A percentile compares a stretch with the other conserved stretches of the same genome.
These are phyloP conservation scores for Sarocladiaceae sp. DNA, from an alignment of 2,329 filamentous ascomycete species.

Conservation along the genomic window DNA sequence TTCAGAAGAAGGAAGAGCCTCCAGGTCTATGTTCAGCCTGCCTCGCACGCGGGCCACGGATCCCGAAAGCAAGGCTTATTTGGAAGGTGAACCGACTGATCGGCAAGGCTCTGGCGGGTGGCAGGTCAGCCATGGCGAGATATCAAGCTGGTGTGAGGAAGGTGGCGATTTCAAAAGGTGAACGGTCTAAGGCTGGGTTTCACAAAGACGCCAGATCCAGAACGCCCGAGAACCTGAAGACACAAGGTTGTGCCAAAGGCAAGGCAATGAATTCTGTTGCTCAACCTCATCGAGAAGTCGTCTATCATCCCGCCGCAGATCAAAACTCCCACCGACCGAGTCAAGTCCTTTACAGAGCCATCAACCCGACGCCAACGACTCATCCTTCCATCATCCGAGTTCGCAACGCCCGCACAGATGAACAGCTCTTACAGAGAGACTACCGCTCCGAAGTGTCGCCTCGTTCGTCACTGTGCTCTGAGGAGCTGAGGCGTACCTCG, in stretches of 20 bases:
- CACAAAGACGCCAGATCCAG: neutral
- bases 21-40: neutral
- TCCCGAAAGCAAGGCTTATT: neutral
- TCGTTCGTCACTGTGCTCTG: neutral
- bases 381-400: neutral
- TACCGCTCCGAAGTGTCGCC: neutral
- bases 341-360: neutral
- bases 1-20: neutral
- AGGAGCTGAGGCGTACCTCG: neutral
- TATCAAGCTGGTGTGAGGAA: neutral
- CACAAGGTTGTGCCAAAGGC: too few species aligned
- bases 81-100: neutral
- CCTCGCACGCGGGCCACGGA: neutral
- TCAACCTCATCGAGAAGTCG: neutral
- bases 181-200: too few species aligned
- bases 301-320: neutral
- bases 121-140: neutral
- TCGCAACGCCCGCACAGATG: neutral
- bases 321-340: neutral
- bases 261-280: too few species aligned
- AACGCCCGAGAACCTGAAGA: neutral
- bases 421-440: neutral
- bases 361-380: neutral
- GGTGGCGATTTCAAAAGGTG: too few species aligned
- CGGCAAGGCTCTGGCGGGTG: neutral